phyloP scores from a whole-genome alignment of 2,329 filamentous ascomycete genomes.

The Scedosporium apiospermum region DNA sequence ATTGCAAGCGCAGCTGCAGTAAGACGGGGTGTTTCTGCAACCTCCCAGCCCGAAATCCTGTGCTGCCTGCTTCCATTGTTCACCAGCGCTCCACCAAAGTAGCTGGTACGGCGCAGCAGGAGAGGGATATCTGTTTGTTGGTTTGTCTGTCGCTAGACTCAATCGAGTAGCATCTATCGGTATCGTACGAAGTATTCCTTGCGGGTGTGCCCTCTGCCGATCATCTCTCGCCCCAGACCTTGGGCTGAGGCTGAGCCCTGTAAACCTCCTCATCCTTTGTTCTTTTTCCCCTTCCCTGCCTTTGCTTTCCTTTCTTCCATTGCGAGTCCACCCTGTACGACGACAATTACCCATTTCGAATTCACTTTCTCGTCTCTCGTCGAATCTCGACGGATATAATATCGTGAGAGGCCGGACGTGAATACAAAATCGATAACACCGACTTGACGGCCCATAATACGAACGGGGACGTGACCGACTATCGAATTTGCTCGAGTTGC shows the following conservation, averaged over 20 bases:
- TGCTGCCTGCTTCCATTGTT: conserved; percentile 31
- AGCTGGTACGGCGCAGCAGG: conserved; percentile 15
- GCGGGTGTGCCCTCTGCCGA: neutral
- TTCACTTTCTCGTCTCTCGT: too few relatives aligned
- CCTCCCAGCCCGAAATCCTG: conserved; percentile 24
- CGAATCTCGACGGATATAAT: too few relatives aligned
- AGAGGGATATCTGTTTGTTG: neutral
- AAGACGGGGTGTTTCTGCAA: conserved; percentile 13
- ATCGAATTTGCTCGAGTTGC: too few relatives aligned
- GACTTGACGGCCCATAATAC: too few relatives aligned
- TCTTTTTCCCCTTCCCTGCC: neutral
- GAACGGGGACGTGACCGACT: too few relatives aligned
- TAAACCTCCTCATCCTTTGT: neutral
- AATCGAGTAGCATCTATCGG: neutral
- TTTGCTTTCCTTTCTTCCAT: neutral
- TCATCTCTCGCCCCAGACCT: neutral
- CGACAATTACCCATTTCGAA: too few relatives aligned
- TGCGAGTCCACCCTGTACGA: neutral
- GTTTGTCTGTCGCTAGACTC: too few relatives aligned
- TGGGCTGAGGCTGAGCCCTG: conserved; percentile 3
- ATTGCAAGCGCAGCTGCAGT: neutral
- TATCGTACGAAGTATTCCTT: too few relatives aligned
- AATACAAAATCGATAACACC: too few relatives aligned
- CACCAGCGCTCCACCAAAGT: conserved; percentile 29
- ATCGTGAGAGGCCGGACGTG: too few relatives aligned